Evolutionary conservation across 192 early-diverging fungal genomes (phyloP).

Genomic region (Gonapodya prolifera): DNA sequence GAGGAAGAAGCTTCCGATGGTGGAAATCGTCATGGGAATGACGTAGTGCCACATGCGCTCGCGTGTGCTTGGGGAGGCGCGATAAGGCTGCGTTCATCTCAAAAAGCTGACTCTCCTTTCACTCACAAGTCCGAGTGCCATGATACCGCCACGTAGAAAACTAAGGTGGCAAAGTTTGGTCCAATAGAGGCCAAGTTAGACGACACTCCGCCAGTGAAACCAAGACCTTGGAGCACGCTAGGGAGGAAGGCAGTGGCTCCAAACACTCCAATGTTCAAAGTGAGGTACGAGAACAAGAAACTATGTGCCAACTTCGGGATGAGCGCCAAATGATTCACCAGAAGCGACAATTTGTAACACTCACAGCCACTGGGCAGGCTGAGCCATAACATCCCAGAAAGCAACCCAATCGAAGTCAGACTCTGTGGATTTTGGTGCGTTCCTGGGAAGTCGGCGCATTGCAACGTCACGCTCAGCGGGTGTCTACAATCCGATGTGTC

Average conservation of each 20-base stretch:
- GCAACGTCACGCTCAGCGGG: background rate
- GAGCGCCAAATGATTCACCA: no score
- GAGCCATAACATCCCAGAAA: background rate
- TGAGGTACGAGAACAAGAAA: background rate
- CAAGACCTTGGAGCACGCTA: background rate
- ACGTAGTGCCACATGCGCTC: background rate
- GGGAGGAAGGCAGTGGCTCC: background rate
- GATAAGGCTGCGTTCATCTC: background rate
- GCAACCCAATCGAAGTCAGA: background rate
- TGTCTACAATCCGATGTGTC: no score
- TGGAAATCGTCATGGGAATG: background rate
- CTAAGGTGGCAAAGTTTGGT: background rate
- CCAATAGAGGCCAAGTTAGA: background rate
- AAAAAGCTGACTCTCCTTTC: background rate
- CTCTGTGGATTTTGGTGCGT: background rate
- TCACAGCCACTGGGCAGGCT: background rate
- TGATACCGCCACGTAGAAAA: background rate
- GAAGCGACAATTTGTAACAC: background rate
- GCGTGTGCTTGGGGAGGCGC: background rate
- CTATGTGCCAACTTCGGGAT: no score
- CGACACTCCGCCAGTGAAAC: background rate
- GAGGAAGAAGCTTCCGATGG: background rate
- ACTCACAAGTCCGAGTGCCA: conserved; percentile 6
- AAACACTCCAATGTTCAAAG: background rate
- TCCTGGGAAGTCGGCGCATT: background rate